A percentile compares a stretch with the other conserved stretches of the same genome.
Evolutionary conservation across 768 basidiomycete genomes (phyloP).

Genomic region (Leucocoprinus birnbaumii): DNA sequence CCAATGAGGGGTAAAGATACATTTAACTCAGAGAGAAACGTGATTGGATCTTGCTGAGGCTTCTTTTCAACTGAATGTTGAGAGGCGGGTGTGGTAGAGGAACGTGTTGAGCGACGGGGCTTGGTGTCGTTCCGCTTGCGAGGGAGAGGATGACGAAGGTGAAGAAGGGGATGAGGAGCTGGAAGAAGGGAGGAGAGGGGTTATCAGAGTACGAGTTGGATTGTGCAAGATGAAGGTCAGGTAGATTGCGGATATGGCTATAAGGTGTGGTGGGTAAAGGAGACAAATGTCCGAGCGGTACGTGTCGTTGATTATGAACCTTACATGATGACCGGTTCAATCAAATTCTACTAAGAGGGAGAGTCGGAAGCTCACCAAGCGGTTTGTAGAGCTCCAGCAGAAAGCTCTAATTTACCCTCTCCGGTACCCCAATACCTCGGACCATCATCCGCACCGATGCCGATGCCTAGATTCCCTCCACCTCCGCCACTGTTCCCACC

Average conservation of each 20-base stretch:
- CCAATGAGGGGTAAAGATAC: conserved; percentile 80
- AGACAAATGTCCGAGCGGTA: conserved; percentile 92
- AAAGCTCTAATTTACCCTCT: conserved; percentile 73
- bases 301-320: conserved; percentile 97
- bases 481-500: neutral
- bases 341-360: neutral
- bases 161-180: conserved; percentile 14
- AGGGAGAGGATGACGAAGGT: conserved; percentile 1
- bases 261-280: conserved; percentile 92
- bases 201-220: conserved; percentile 36
- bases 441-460: conserved; percentile 46
- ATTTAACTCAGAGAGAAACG: conserved; percentile 84
- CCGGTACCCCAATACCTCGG: conserved; percentile 79
- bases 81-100: conserved; percentile 20
- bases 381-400: conserved; percentile 77
- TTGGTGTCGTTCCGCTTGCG: conserved; percentile 16
- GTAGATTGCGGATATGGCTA: conserved; percentile 90
- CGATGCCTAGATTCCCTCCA: conserved; percentile 31
- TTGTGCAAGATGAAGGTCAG: conserved; percentile 77
- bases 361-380: conserved; percentile 65
- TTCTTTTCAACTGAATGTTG: conserved; percentile 30
- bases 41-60: conserved; percentile 60
- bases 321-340: conserved; percentile 23
- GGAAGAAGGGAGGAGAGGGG: conserved; percentile 14
- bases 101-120: conserved; percentile 38